Evolutionary conservation across 148 eudicot species (phyloP).

Genomic region (Beta vulgaris): DNA sequence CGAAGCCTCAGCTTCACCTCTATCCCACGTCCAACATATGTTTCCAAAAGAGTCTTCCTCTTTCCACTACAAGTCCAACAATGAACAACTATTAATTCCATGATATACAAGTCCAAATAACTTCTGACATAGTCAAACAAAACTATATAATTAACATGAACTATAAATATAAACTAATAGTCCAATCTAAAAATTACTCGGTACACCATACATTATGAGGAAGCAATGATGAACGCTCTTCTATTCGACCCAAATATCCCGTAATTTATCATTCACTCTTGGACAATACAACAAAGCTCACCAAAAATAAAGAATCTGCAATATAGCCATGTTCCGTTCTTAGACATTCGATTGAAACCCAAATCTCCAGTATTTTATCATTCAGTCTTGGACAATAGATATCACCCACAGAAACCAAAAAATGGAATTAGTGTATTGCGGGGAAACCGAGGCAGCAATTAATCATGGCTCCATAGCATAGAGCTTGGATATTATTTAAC

Average conservation of each 20-base stretch:
- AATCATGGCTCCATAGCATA: too few relatives aligned
- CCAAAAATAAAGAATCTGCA: background rate
- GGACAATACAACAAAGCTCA: background rate
- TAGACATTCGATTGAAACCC: background rate
- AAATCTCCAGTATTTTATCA: too few relatives aligned
- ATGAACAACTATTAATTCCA: background rate
- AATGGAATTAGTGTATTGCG: too few relatives aligned
- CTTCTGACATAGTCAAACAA: background rate
- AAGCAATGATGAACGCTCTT: background rate
- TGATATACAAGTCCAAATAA: background rate
- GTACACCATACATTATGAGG: background rate
- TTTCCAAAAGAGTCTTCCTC: conserved; percentile 60
- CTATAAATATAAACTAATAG: background rate
- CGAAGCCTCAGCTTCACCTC: conserved; percentile 87
- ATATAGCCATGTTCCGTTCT: background rate
- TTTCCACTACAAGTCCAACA: conserved; percentile 61
- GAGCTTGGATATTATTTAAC: too few relatives aligned
- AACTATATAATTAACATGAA: conserved; percentile 1
- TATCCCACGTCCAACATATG: conserved; percentile 74
- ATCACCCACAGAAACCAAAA: too few relatives aligned
- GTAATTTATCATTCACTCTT: background rate
- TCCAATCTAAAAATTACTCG: background rate
- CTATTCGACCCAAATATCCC: background rate
- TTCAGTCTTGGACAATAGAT: too few relatives aligned
- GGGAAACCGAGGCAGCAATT: too few relatives aligned